Percentiles rank a stretch among this genome's conserved stretches.
phyloP scores from a whole-genome alignment of 208 protist species.

The Leishmania gerbilli region DNA sequence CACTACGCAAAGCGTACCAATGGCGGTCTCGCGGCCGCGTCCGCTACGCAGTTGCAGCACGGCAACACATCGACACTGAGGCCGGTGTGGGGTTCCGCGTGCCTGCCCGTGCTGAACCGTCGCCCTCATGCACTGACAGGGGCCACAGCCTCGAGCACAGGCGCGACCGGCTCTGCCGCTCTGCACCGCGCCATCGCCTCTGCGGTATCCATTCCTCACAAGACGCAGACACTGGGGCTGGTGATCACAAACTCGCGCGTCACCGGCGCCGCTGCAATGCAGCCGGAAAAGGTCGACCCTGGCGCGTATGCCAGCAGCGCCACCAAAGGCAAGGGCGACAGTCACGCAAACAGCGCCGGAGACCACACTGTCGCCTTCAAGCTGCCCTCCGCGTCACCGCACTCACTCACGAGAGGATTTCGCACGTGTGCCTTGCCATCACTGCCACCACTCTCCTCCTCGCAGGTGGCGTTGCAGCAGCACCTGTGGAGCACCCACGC shows the following conservation, averaged over 20 bases:
- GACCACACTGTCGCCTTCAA: background rate
- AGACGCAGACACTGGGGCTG: background rate
- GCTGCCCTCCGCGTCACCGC: background rate
- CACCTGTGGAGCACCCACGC: background rate
- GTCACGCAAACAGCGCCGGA: background rate
- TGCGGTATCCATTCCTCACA: background rate
- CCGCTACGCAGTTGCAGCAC: background rate
- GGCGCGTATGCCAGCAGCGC: background rate
- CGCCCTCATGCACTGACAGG: background rate
- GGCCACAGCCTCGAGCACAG: background rate
- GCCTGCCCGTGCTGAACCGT: background rate
- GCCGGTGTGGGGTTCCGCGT: background rate
- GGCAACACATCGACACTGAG: background rate
- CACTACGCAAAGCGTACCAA: background rate
- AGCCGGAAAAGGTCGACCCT: background rate
- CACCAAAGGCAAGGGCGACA: background rate
- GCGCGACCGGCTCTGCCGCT: background rate
- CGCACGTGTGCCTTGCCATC: background rate
- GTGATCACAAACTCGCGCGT: constrained; percentile 4
- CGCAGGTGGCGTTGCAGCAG: background rate
- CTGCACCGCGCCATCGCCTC: background rate
- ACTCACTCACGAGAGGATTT: background rate
- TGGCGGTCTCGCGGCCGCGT: background rate
- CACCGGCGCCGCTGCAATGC: background rate
- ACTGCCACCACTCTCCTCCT: constrained; percentile 6